Evolutionary conservation across 225 moss, liverwort and hornwort species (phyloP), one percentile per base, ranked within the genome.

Genomic region (Lunularia cruciata): DNA sequence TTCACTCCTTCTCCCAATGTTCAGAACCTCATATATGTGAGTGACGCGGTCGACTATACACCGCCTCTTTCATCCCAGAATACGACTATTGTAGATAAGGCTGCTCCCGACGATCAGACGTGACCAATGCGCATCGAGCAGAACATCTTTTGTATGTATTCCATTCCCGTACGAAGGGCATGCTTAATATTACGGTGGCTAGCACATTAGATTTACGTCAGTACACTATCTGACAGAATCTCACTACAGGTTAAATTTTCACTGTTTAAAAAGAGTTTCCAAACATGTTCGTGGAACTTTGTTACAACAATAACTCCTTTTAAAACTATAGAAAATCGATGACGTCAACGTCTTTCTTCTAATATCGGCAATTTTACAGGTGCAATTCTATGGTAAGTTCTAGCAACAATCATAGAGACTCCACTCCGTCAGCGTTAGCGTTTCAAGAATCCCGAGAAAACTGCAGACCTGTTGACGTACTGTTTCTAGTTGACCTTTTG

Each of bases 1-100:
- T 57, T 57, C 56, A 57, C 56, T 57, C 56, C 32, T 43, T 57
- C 51, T 33, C 56, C 9, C 30, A 32, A 57, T 57, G 31, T 57
- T 31, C 56, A 57, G 31, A 33, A 57, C 56, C 56, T 33, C 56
- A 57, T 30, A 23, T 57, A 18, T 57, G 31, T 2, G 51, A 32
- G 56, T 57, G 56, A 57, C 56, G 56, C 56, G 56, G 31, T 57
- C 32, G 56, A 16, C 32, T 57, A 57, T 57, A 7, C 56, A 57
- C 56, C 56, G 56, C 32, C 32, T 4, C 56, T 57, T 57, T 55
- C 14, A 11, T 6, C 56, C 56, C 0, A 57, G 31, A 54, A 57
- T 57, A 33, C 31, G 56, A 57, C 52, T 25, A 57, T 57, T 57
- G 56, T 33, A 32, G 56, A 57, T 57, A 57, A 57, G 56, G 32